Conservation (phyloP, 768 basidiomycete species). For the Paxillus rubicundulus region DNA sequence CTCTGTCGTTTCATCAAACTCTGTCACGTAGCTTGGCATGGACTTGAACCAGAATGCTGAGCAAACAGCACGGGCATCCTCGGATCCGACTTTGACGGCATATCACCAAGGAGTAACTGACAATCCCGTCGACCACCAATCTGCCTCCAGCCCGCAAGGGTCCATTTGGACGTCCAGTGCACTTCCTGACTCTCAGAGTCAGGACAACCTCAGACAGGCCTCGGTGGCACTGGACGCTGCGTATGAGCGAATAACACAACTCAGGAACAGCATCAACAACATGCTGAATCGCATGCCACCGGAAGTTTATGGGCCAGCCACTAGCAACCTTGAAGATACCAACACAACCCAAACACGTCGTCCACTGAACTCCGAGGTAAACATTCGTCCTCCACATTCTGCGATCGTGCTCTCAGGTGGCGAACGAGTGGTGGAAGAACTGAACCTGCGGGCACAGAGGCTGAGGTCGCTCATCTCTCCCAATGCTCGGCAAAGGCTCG, state of each 20-base stretch:
- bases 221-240: slow-evolving; percentile 54
- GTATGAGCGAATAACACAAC: slow-evolving; percentile 52
- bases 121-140: slow-evolving; percentile 5
- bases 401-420: slow-evolving; percentile 29
- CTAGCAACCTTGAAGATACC: slow-evolving; percentile 3
- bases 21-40: slow-evolving; percentile 13
- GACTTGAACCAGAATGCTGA: slow-evolving; percentile 13
- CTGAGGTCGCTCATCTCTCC: slow-evolving; percentile 30
- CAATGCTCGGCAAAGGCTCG: slow-evolving; percentile 32
- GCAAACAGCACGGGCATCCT: slow-evolving; percentile 8
- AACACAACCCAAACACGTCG: slow-evolving; percentile 8
- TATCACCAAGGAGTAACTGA: slow-evolving; percentile 14
- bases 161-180: slow-evolving; percentile 11
- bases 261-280: slow-evolving; percentile 49
- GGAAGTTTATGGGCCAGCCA: slow-evolving; percentile 16
- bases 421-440: slow-evolving; percentile 23
- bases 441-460: slow-evolving; percentile 28
- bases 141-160: slow-evolving; percentile 4
- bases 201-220: slow-evolving; percentile 45
- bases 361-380: slow-evolving; percentile 16
- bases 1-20: background rate
- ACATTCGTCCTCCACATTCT: slow-evolving; percentile 30
- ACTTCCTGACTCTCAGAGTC: slow-evolving; percentile 24
- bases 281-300: slow-evolving; percentile 41
- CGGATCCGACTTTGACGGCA: slow-evolving; percentile 13